Percentiles rank a stretch among this genome's conserved stretches.
Evolutionary conservation across 768 basidiomycete genomes (phyloP).

Genomic region (Phallus indusiatus): DNA sequence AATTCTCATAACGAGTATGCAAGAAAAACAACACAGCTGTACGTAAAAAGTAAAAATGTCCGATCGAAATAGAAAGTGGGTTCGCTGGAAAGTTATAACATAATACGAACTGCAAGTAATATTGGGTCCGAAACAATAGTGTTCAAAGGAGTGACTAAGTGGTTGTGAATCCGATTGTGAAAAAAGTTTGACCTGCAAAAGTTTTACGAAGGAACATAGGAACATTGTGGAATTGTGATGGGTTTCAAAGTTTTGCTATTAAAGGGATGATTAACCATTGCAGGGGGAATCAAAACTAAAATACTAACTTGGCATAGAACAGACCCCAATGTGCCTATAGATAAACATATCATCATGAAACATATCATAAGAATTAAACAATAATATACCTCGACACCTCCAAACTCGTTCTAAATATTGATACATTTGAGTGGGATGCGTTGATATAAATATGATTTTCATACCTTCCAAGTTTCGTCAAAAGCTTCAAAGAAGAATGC

Average conservation of each 20-base stretch:
- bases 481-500: slow-evolving; percentile 88
- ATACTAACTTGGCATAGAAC: slow-evolving; percentile 45
- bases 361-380: neutral
- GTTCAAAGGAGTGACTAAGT: neutral
- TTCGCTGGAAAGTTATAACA: too few relatives aligned
- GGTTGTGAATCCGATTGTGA: neutral
- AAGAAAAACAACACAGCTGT: neutral
- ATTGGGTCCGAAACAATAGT: neutral
- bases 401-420: slow-evolving; percentile 44
- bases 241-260: slow-evolving; percentile 61
- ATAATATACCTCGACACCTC: slow-evolving; percentile 59
- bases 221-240: slow-evolving; percentile 57
- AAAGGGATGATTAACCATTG: neutral
- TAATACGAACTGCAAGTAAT: too few relatives aligned
- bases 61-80: too few relatives aligned
- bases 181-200: neutral
- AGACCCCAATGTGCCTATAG: slow-evolving; percentile 52
- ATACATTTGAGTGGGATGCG: neutral
- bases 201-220: neutral
- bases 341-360: slow-evolving; percentile 1
- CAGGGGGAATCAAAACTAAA: neutral
- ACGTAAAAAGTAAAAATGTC: neutral
- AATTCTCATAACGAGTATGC: neutral
- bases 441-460: slow-evolving; percentile 12
- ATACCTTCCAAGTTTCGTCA: slow-evolving; percentile 77